Percentiles rank a stretch among this genome's conserved stretches.
phyloP scores from a whole-genome alignment of 768 basidiomycete genomes.

The Lactarius sanguifluus region DNA sequence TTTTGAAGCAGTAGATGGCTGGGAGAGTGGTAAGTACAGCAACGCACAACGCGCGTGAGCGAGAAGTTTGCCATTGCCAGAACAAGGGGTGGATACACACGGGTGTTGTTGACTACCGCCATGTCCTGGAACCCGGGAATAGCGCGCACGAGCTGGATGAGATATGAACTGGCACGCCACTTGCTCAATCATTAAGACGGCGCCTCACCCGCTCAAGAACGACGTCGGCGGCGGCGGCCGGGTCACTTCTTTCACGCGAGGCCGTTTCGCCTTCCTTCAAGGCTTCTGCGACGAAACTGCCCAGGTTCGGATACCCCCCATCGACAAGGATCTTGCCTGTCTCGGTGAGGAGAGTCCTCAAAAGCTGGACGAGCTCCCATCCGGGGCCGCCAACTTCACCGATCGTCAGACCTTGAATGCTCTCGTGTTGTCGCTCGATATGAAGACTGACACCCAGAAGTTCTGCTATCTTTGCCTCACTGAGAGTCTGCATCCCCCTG shows the following conservation, averaged over 20 bases:
- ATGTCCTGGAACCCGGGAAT: conserved; percentile 85
- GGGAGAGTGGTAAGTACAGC: not conserved
- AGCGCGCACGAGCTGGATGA: conserved; percentile 63
- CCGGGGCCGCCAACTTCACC: conserved; percentile 76
- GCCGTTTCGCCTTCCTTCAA: conserved; percentile 53
- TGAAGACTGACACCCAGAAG: conserved; percentile 70
- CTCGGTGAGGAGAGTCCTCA: conserved; percentile 63
- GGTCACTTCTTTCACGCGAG: conserved; percentile 34
- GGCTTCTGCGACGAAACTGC: conserved; percentile 69
- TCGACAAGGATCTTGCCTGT: conserved; percentile 66
- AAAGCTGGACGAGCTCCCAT: conserved; percentile 68
- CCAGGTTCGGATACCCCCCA: conserved; percentile 66
- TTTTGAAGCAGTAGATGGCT: conserved; percentile 92
- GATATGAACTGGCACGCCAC: conserved; percentile 26
- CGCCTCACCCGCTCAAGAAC: conserved; percentile 60
- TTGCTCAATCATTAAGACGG: conserved; percentile 14
- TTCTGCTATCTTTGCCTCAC: conserved; percentile 61
- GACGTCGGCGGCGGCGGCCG: conserved; percentile 49
- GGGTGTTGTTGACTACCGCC: conserved; percentile 59
- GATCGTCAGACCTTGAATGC: conserved; percentile 65
- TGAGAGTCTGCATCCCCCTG: conserved; percentile 57
- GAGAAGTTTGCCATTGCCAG: conserved; percentile 6
- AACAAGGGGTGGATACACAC: conserved; percentile 42
- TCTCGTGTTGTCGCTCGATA: conserved; percentile 66
- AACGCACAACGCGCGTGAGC: conserved; percentile 6